Percentiles rank a stretch among this genome's conserved stretches.
phyloP scores from a whole-genome alignment of 106 monocot genomes.

The Dactylorhiza incarnata region DNA sequence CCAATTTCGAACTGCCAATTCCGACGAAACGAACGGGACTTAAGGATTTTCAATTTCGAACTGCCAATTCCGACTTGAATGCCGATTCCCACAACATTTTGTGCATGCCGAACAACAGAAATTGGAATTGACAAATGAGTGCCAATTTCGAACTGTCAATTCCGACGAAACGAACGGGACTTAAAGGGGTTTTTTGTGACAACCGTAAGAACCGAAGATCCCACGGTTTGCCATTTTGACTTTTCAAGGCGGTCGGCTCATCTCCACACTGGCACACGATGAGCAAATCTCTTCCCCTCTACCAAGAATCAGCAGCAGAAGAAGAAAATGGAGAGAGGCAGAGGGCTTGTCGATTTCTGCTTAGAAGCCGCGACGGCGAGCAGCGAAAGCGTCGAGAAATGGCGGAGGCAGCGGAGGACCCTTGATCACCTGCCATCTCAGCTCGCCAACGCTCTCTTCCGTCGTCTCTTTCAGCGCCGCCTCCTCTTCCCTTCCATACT shows the following conservation, averaged over 20 bases:
- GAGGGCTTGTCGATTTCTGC: constrained; percentile 43
- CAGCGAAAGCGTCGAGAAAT: constrained; percentile 53
- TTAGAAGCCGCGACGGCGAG: constrained; percentile 47
- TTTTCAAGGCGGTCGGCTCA: background rate
- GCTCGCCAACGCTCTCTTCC: constrained; percentile 68
- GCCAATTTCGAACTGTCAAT: no score
- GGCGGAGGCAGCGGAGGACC: constrained; percentile 86
- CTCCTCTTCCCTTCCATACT: constrained; percentile 80
- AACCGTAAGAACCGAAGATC: no score
- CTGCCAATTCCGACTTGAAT: no score
- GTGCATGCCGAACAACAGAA: no score
- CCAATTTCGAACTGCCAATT: no score
- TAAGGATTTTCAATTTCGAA: no score
- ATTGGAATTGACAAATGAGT: no score
- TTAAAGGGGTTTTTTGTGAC: no score
- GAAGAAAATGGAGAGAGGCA: background rate
- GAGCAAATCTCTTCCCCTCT: background rate
- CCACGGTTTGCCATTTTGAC: no score
- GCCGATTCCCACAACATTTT: no score
- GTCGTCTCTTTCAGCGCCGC: constrained; percentile 53
- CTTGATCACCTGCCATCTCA: constrained; percentile 75
- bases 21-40: no score
- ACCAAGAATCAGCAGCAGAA: background rate
- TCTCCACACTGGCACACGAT: background rate
- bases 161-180: no score